Base-by-base conservation (phyloP, 148 eudicot genomes). In the Rhododendron henanense region DNA sequence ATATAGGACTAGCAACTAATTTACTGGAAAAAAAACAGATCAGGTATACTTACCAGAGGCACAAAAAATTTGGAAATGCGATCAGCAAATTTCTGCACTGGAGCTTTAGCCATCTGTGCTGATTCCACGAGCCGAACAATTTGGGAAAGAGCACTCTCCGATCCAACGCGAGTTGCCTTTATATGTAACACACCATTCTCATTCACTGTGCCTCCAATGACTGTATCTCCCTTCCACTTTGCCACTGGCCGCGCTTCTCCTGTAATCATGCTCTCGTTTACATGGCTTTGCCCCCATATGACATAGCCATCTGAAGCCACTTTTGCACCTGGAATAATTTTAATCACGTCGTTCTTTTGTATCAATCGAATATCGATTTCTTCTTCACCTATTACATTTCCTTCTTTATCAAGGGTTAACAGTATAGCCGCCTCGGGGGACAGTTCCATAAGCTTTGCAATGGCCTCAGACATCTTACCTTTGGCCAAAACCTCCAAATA, bases 31-130 rank as follows among this genome's bases (percentile, higher is more conserved):
- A 21, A 11, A 28, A 55, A 63, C 10, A 9, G 3, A 44, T n/a
- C 41, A 44, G 35, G 41, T 76, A 50, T 21, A 90, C 95, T 88
- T 83, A 95, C 99, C 88, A 97, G 87, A 82, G 99, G 99, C 75
- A 97, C 99, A 79, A 97, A 97, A 86, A 78, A 91, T 86, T 92
- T 94, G 85, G 99, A 97, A 84, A 97, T 94, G 35, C 92, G 96
- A 84, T 97, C 98, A 76, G 99, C 99, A 57, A 95, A 90, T 91
- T 94, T 97, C 83, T 97, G 99, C 11, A 94, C 98, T 1, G 98
- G 99, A 80, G 99, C 99, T 94, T 95, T 97, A 81, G 98, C 99
- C 98, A 97, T 93, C 89, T 97, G 98, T 10, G 99, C 99, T 73
- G 99, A 95, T 90, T 97, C 99, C 84, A 97, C 98, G 18, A 97